Percentiles rank a stretch among this genome's conserved stretches.
Conservation (phyloP, 2,329 filamentous ascomycete genomes). For the Verticillium klebahnii region DNA sequence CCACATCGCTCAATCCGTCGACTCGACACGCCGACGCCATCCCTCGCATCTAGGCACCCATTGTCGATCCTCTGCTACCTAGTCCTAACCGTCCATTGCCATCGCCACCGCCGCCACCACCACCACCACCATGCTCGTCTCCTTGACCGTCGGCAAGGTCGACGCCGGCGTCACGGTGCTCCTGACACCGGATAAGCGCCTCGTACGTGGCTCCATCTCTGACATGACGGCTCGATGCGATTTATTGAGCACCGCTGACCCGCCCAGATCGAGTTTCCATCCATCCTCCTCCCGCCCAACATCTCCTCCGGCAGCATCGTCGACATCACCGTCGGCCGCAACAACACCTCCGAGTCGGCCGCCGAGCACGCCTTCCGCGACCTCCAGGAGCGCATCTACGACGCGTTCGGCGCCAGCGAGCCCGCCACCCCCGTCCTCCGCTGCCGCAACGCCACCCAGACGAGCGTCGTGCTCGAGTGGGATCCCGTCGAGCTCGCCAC, state of each 20-base stretch:
- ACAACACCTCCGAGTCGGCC: slow-evolving; percentile 70
- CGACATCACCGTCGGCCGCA: slow-evolving; percentile 92
- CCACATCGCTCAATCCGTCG: neutral
- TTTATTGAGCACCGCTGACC: neutral
- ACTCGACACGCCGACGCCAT: neutral
- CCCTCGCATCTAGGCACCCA: neutral
- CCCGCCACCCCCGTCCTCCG: slow-evolving; percentile 75
- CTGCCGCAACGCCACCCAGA: slow-evolving; percentile 96
- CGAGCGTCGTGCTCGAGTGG: slow-evolving; percentile 97
- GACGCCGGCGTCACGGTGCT: slow-evolving; percentile 97
- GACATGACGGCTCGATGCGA: no score
- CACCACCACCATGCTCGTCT: slow-evolving; percentile 74
- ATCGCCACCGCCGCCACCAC: neutral
- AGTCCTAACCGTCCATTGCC: neutral
- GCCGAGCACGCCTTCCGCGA: slow-evolving; percentile 72
- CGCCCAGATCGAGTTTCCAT: slow-evolving; percentile 91
- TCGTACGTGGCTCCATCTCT: slow-evolving; percentile 53
- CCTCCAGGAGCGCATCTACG: slow-evolving; percentile 86
- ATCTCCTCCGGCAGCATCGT: slow-evolving; percentile 96
- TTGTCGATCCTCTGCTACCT: neutral
- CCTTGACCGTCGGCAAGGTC: slow-evolving; percentile 97
- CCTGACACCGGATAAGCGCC: slow-evolving; percentile 90
- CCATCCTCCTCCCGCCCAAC: slow-evolving; percentile 90
- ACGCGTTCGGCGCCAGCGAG: slow-evolving; percentile 76
- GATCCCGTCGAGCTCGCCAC: slow-evolving; percentile 91